These are phyloP conservation scores for sorghum (Sorghum bicolor) DNA, from an alignment of 176 grass and related monocot species.

Conservation along the genomic window DNA sequence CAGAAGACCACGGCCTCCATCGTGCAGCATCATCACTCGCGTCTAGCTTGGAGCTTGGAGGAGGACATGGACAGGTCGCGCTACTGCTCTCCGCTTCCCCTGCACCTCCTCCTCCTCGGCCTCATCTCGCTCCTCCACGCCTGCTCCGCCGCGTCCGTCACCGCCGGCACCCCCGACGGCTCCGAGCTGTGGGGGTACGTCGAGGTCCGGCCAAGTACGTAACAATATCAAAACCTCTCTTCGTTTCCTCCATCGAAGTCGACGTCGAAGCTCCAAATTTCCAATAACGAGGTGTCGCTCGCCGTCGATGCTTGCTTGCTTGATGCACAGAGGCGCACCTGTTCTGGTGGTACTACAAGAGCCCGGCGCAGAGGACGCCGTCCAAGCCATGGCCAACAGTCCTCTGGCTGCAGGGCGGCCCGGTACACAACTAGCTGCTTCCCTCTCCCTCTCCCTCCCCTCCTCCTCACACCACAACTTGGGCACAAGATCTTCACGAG, in stretches of 20 bases:
- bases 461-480: no score
- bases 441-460: no score
- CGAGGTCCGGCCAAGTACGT: conserved; percentile 59
- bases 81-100: background rate
- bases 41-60: no score
- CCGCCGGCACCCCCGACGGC: conserved; percentile 51
- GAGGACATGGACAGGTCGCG: conserved; percentile 6
- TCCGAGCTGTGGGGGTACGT: conserved; percentile 84
- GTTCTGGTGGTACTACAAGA: conserved; percentile 94
- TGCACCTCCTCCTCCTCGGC: conserved; percentile 30
- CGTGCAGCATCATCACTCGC: background rate
- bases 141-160: background rate
- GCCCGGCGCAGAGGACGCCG: conserved; percentile 40
- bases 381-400: conserved; percentile 57
- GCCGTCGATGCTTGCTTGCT: no score
- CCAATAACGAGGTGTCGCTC: no score
- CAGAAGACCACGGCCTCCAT: background rate
- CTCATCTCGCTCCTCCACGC: background rate
- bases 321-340: conserved; percentile 91
- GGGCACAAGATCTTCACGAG: no score
- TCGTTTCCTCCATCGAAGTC: no score
- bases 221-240: no score
- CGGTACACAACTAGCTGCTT: conserved; percentile 29
- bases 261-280: no score
- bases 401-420: conserved; percentile 91